Conservation (phyloP, 2,329 filamentous ascomycete species). For the Pseudogymnoascus sp. region DNA sequence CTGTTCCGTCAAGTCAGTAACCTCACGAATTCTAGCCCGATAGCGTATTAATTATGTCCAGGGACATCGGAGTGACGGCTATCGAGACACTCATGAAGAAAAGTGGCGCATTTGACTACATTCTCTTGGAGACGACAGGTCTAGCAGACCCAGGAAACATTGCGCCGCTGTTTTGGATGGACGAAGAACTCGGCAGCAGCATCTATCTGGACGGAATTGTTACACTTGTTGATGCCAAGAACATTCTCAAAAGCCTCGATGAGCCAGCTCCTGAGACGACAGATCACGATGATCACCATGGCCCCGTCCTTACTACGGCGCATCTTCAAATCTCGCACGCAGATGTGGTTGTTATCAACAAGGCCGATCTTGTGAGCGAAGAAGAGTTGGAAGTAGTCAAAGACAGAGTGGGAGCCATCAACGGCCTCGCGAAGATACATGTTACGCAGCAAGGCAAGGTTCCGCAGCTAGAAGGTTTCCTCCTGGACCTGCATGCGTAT, state of each 20-base stretch:
- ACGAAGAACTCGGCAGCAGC: constrained; percentile 87
- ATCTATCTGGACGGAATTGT: constrained; percentile 97
- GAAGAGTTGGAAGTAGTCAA: constrained; percentile 63
- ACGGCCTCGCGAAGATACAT: constrained; percentile 78
- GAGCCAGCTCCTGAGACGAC: constrained; percentile 53
- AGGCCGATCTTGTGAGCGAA: constrained; percentile 71
- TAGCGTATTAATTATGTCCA: constrained; percentile 30
- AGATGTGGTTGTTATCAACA: constrained; percentile 92
- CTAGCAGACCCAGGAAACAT: constrained; percentile 93
- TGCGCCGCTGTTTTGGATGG: constrained; percentile 94
- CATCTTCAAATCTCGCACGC: constrained; percentile 96
- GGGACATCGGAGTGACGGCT: constrained; percentile 85
- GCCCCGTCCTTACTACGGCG: constrained; percentile 77
- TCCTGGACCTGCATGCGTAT: constrained; percentile 90
- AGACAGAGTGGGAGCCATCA: constrained; percentile 73
- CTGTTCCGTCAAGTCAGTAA: constrained; percentile 79
- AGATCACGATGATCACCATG: constrained; percentile 45
- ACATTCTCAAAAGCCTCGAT: constrained; percentile 75
- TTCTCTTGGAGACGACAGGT: constrained; percentile 91
- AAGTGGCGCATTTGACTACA: constrained; percentile 92
- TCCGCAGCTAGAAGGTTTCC: constrained; percentile 72
- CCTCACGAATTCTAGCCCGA: neutral
- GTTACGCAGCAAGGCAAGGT: constrained; percentile 74
- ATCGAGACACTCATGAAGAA: constrained; percentile 95
- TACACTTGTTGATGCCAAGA: constrained; percentile 90